Base-by-base conservation (phyloP, 495 filamentous ascomycete genomes). In the Daldinia childiae region DNA sequence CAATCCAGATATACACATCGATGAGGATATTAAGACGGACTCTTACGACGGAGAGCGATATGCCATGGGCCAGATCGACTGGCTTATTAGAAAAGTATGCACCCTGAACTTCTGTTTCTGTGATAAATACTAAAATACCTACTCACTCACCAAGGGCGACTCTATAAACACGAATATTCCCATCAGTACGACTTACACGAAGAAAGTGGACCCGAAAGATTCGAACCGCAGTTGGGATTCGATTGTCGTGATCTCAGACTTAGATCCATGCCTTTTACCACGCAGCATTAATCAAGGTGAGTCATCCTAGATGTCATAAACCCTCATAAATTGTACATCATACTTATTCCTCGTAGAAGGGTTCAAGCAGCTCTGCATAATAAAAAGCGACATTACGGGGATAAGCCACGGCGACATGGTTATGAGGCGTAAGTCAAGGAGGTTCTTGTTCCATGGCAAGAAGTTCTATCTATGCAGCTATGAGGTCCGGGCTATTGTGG, bases 61-160 rank as follows among this genome's bases (percentile, higher is more conserved):
- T 59, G 87, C 82, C 1, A 68, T 82, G 24, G 75, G 82, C 45
- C 85, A 88, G 72, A 82, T 89, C 48, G 81, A 87, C 52, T 89
- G 87, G 87, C 74, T 88, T 39, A 82, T 88, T 19, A 81, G 77
- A 55, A 86, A 87, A 79, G 72, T 74, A 57, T 78, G 82, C 30
- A 38, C 54, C 2, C 21, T 9, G 1, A 19, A 9, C 71, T 32
- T 73, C 29, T 3, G 27, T 14, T 5, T 43, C n/a, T 17, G 15
- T 1, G 19, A 24, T 17, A 5, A 26, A n/a, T 66, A 17, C 58
- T 73, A 17, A 73, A 11, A 1, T 36, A 17, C 34, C 64, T 63
- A 59, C 38, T 68, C 61, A 70, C 29, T 68, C 62, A 59, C 38
- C 68, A 63, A 73, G 71, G 86, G 83, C 30, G 82, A 80, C 27